A percentile compares a stretch with the other conserved stretches of the same genome.
These are phyloP conservation scores for Penicillium odoratum DNA, from an alignment of 495 filamentous ascomycete species.

Conservation along the genomic window DNA sequence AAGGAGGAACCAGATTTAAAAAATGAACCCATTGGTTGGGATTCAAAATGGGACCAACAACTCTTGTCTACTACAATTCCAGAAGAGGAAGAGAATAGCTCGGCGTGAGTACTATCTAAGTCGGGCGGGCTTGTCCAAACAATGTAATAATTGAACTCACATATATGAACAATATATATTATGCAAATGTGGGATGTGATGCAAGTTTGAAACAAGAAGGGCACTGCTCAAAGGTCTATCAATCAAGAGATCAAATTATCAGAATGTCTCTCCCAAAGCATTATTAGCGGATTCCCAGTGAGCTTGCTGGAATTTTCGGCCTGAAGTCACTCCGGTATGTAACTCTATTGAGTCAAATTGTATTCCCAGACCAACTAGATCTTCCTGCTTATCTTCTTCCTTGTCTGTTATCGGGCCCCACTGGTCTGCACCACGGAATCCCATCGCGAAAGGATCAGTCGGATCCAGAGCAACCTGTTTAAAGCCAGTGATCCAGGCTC, in stretches of 20 bases:
- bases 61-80: slow-evolving; percentile 61
- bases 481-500: slow-evolving; percentile 6
- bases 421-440: slow-evolving; percentile 7
- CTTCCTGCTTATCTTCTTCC: neutral
- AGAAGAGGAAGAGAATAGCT: slow-evolving; percentile 59
- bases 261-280: neutral
- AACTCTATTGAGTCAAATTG: neutral
- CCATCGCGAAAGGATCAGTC: slow-evolving; percentile 7
- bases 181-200: no score
- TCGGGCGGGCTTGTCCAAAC: neutral
- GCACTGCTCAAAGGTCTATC: no score
- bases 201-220: no score
- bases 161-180: no score
- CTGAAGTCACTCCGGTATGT: neutral
- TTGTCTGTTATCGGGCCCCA: slow-evolving; percentile 6
- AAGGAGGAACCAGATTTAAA: slow-evolving; percentile 12
- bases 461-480: slow-evolving; percentile 10
- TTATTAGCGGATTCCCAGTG: neutral
- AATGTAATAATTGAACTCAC: no score
- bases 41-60: slow-evolving; percentile 31
- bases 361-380: neutral
- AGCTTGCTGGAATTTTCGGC: neutral
- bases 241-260: neutral
- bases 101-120: neutral
- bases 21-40: slow-evolving; percentile 35